These are phyloP conservation scores for Zygosaccharomyces bailii DNA, from an alignment of 805 yeast species.

Conservation along the genomic window DNA sequence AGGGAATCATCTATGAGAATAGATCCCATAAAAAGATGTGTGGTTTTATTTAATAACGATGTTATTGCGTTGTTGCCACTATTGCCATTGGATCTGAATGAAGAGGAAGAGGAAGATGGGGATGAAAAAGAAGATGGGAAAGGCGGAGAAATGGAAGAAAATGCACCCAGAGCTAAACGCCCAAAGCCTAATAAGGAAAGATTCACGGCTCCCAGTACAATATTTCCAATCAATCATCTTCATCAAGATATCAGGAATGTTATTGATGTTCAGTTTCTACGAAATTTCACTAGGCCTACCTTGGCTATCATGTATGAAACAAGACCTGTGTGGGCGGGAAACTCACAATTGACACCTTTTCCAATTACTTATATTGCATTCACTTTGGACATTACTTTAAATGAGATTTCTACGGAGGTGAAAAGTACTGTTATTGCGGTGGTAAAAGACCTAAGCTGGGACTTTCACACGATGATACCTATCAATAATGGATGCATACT, in stretches of 20 bases:
- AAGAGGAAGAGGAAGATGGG: slow-evolving; percentile 37
- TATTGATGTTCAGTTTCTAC: slow-evolving; percentile 65
- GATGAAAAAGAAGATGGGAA: slow-evolving; percentile 38
- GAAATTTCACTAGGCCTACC: slow-evolving; percentile 80
- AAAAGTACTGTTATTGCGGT: slow-evolving; percentile 65
- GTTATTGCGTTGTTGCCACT: slow-evolving; percentile 71
- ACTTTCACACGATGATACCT: slow-evolving; percentile 60
- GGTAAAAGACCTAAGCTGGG: slow-evolving; percentile 68
- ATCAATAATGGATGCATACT: slow-evolving; percentile 61
- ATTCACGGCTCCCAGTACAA: slow-evolving; percentile 43
- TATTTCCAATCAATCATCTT: slow-evolving; percentile 55
- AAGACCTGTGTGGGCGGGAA: slow-evolving; percentile 74
- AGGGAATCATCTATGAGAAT: slow-evolving; percentile 46
- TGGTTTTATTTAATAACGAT: slow-evolving; percentile 61
- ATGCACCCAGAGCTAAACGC: slow-evolving; percentile 16
- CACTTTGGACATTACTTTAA: slow-evolving; percentile 53
- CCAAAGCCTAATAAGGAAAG: slow-evolving; percentile 11
- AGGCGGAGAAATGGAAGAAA: slow-evolving; percentile 35
- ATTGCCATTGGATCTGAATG: slow-evolving; percentile 41
- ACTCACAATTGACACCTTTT: slow-evolving; percentile 19
- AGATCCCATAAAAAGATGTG: slow-evolving; percentile 60
- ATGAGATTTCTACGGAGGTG: slow-evolving; percentile 18
- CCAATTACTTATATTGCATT: slow-evolving; percentile 27
- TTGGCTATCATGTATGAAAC: slow-evolving; percentile 62
- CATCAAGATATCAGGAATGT: slow-evolving; percentile 58